Conservation (phyloP, 163 green algal genomes). For the Trebouxia gelatinosa region DNA sequence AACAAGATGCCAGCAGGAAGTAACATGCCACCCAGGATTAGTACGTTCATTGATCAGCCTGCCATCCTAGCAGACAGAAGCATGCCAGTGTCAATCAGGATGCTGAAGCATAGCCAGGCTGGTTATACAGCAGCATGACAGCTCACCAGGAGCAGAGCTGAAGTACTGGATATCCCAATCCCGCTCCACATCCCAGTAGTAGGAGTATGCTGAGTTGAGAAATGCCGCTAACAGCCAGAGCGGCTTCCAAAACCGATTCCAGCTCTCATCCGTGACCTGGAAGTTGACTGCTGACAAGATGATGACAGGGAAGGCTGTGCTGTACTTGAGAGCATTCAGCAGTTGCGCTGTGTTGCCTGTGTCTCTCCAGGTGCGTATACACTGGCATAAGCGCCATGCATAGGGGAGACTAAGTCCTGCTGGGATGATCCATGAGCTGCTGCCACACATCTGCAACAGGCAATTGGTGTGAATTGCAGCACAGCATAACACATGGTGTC, state of each 20-base stretch:
- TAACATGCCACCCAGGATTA: no score
- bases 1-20: no score
- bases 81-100: no score
- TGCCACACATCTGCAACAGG: slow-evolving; percentile 55
- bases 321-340: slow-evolving; percentile 93
- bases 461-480: no score
- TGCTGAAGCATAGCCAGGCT: background rate
- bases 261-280: slow-evolving; percentile 51
- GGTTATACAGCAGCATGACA: no score
- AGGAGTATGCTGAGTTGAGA: slow-evolving; percentile 90
- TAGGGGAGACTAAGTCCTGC: slow-evolving; percentile 79
- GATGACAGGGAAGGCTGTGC: slow-evolving; percentile 89
- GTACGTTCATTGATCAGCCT: no score
- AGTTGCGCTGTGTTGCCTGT: slow-evolving; percentile 64
- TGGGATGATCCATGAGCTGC: slow-evolving; percentile 62
- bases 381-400: slow-evolving; percentile 88
- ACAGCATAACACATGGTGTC: no score
- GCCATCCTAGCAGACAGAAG: no score
- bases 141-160: slow-evolving; percentile 23
- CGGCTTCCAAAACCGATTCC: slow-evolving; percentile 55
- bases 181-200: slow-evolving; percentile 94
- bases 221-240: slow-evolving; percentile 75
- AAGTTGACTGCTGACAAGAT: slow-evolving; percentile 79
- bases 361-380: slow-evolving; percentile 75
- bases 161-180: slow-evolving; percentile 93